Evolutionary conservation across 768 basidiomycete species (phyloP), one percentile per base, ranked within the genome.

Genomic region (Tulasnella calospora): DNA sequence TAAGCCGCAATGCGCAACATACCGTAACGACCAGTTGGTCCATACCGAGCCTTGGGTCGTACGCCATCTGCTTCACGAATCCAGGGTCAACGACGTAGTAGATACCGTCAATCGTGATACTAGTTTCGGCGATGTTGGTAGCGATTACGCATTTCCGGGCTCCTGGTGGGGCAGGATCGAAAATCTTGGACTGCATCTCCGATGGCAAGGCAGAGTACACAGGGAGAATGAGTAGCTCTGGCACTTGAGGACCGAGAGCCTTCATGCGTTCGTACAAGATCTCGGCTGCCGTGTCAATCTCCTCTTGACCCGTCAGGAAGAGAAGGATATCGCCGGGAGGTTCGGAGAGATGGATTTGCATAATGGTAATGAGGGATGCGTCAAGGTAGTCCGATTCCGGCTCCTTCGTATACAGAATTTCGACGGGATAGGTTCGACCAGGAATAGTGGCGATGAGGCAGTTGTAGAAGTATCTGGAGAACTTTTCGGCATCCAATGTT

Each of bases 21-120:
- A 85, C 85, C 89, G 96, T 98, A 41, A 99, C 97, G 74, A 98
- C 93, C 76, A 99, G 89, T 17, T 96, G 98, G 86, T 99, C 98
- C 98, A 99, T 99, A 81, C 96, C 98, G 80, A 99, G 86, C 74
- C 94, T 89, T 27, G 98, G 96, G 83, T 99, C 98, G 83, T 98
- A 99, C 0, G 96, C 97, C 83, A 98, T 99, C 85, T 99, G 98
- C 84, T 99, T 99, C 46, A 95, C 92, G 86, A 99, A 99, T 17
- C 98, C 98, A 1, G 98, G 97, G 83, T 99, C 98, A 80, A 99
- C 92, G 81, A 99, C 97, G 82, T 99, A 99, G 87, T 98, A 99
- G 83, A 99, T 98, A 40, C 96, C 98, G 44, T 96, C 95, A 82
- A 99, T 99, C 10, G 98, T 99, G 83, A 99, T 87, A 85, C 94